phyloP scores from a whole-genome alignment of 2,329 filamentous ascomycete species.

The Claviceps sp. region DNA sequence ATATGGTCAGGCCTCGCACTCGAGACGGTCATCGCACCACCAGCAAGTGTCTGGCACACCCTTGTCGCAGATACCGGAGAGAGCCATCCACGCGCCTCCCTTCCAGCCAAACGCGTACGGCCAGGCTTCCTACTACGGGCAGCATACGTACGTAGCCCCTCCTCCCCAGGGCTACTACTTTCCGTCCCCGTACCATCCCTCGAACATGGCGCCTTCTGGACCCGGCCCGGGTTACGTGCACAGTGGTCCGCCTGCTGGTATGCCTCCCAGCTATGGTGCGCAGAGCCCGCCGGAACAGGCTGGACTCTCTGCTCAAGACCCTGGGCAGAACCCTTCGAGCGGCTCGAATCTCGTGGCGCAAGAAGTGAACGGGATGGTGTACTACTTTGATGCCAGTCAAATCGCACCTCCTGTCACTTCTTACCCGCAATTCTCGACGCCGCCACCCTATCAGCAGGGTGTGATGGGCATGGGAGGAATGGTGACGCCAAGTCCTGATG shows the following conservation, averaged over 20 bases:
- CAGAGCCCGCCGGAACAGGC: constrained; percentile 26
- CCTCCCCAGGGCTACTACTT: constrained; percentile 57
- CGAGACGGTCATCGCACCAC: constrained; percentile 57
- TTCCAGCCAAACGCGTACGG: constrained; percentile 68
- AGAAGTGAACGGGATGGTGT: constrained; percentile 91
- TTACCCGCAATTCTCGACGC: constrained; percentile 34
- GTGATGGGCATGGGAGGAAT: constrained; percentile 65
- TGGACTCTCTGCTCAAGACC: constrained; percentile 16
- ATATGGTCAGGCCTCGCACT: constrained; percentile 46
- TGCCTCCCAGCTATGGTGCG: constrained; percentile 27
- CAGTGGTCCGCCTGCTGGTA: constrained; percentile 31
- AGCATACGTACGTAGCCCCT: constrained; percentile 26
- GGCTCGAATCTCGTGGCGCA: constrained; percentile 52
- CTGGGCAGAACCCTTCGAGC: constrained; percentile 12
- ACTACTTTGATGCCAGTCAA: constrained; percentile 78
- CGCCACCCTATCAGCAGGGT: constrained; percentile 40
- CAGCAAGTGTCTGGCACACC: constrained; percentile 62
- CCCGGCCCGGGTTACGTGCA: constrained; percentile 45
- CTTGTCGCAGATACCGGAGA: constrained; percentile 81
- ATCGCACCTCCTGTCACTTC: constrained; percentile 36
- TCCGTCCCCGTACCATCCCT: constrained; percentile 35
- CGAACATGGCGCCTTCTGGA: constrained; percentile 35
- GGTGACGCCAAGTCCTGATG: constrained; percentile 55
- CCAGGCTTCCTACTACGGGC: constrained; percentile 42
- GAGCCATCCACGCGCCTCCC: constrained; percentile 76